A percentile compares a stretch with the other conserved stretches of the same genome.
phyloP scores from a whole-genome alignment of 2,329 filamentous ascomycete species.

The Alternaria consortialis region DNA sequence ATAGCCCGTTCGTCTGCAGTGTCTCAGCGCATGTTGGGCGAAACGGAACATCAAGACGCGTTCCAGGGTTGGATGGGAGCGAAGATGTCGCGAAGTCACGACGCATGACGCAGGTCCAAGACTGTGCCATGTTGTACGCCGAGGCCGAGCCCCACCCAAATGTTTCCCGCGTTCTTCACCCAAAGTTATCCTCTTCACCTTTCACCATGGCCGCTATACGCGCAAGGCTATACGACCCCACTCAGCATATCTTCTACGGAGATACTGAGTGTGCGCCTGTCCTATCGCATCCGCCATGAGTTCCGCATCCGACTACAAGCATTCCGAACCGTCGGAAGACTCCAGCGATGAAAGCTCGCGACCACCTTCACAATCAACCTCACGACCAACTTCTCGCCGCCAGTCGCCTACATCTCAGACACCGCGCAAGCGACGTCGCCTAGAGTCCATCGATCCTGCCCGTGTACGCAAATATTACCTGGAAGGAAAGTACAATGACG shows the following conservation, averaged over 20 bases:
- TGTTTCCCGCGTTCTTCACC: conserved; percentile 6
- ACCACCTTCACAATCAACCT: conserved; percentile 8
- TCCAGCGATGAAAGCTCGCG: conserved; percentile 11
- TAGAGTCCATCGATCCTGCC: conserved; percentile 26
- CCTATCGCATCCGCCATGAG: conserved; percentile 23
- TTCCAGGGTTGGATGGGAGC: conserved; percentile 15
- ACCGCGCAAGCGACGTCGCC: conserved; percentile 38
- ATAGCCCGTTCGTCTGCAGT: conserved; percentile 22
- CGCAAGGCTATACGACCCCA: not conserved
- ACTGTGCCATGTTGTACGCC: conserved; percentile 7
- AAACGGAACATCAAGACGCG: conserved; percentile 45
- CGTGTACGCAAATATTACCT: conserved; percentile 38
- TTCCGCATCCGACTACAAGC: conserved; percentile 23
- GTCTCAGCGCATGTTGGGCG: conserved; percentile 42
- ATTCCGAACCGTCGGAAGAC: not conserved
- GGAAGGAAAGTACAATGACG: conserved; percentile 57
- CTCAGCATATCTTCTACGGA: not conserved
- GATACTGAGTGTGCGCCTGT: not conserved
- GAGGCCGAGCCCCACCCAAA: conserved; percentile 14
- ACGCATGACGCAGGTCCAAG: conserved; percentile 21
- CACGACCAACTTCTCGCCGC: conserved; percentile 17
- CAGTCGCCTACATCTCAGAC: conserved; percentile 22
- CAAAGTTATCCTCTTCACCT: conserved; percentile 10
- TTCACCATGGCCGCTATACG: conserved; percentile 21
- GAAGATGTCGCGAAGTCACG: conserved; percentile 36